Base-by-base conservation (phyloP, 805 yeast species). In the Yarrowia bubula region DNA sequence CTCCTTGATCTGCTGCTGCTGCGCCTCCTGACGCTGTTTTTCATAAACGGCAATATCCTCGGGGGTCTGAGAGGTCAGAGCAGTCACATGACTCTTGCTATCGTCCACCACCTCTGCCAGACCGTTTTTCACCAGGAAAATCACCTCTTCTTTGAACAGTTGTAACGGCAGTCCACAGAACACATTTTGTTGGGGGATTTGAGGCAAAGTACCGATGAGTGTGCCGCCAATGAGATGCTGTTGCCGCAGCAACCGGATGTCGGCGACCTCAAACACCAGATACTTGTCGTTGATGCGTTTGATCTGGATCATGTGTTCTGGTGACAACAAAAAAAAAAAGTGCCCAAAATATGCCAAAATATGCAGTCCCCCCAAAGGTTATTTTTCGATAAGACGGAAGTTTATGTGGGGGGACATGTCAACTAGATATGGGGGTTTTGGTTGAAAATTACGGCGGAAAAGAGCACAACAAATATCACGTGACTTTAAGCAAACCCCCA, bases 171-270 rank as follows among this genome's bases (percentile, higher is more conserved):
- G 75, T 0, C 97, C 96, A 44, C 90, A 77, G 71, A 92, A 88
- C n/a, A 86, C 79, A 71, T 91, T 92, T 72, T 93, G 99, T 74
- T 95, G 99, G 1, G 98, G 95, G n/a, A 92, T 91, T 53, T 85
- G 81, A 0, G 97, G 89, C 35, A 95, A 76, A 0, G 97, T 89
- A 0, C 99, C 99, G 0, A 84, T 77, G 14, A 93, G 78, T 1
- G 87, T 84, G 0, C 99, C 99, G 22, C 86, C 80, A 1, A 95
- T 81, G 13, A 90, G 90, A 47, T 82, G 75, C 1, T 79, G 65
- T 51, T 76, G 78, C 22, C 98, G 78, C 7, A 92, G 78, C 22
- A 64, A 65, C 69, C 81, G 80, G 58, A 89, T 79, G 60, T 80
- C 83, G 0, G 80, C 81, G 0, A 87, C 69, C 65, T 83, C 81